Evolutionary conservation across 352 stramenopile species (phyloP).

Genomic region (Phytophthora sp.): DNA sequence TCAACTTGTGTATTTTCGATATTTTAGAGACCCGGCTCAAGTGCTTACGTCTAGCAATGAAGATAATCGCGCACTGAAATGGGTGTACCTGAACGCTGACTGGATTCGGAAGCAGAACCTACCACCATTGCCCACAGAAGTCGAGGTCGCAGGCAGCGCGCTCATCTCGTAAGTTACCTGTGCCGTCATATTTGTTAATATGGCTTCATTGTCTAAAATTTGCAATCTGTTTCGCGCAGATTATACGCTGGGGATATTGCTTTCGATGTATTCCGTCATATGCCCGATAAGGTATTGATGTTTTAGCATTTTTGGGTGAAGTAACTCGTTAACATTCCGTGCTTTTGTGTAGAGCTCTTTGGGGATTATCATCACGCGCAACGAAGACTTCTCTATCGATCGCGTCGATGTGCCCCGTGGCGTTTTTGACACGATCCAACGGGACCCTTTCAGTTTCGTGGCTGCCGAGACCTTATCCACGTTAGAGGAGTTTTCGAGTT

Average conservation of each 20-base stretch:
- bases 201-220: background rate
- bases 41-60: slow-evolving; percentile 71
- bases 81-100: slow-evolving; percentile 86
- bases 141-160: slow-evolving; percentile 22
- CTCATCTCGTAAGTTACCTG: slow-evolving; percentile 49
- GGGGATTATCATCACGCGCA: slow-evolving; percentile 61
- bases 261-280: slow-evolving; percentile 88
- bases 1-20: slow-evolving; percentile 3
- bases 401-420: slow-evolving; percentile 63
- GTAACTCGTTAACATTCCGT: background rate
- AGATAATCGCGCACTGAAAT: slow-evolving; percentile 83
- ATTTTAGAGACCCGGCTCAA: slow-evolving; percentile 64
- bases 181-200: background rate
- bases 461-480: slow-evolving; percentile 84
- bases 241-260: slow-evolving; percentile 59
- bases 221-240: slow-evolving; percentile 5
- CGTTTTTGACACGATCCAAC: slow-evolving; percentile 85
- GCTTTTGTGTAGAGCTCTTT: slow-evolving; percentile 40
- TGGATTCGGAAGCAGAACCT: slow-evolving; percentile 84
- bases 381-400: slow-evolving; percentile 62
- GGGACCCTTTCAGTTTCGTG: slow-evolving; percentile 89
- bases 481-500: slow-evolving; percentile 84
- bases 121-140: slow-evolving; percentile 40
- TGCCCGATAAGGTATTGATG: slow-evolving; percentile 79
- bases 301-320: background rate